These are phyloP conservation scores for Metarhizium brunneum DNA, from an alignment of 2,329 filamentous ascomycete genomes.

Conservation along the genomic window DNA sequence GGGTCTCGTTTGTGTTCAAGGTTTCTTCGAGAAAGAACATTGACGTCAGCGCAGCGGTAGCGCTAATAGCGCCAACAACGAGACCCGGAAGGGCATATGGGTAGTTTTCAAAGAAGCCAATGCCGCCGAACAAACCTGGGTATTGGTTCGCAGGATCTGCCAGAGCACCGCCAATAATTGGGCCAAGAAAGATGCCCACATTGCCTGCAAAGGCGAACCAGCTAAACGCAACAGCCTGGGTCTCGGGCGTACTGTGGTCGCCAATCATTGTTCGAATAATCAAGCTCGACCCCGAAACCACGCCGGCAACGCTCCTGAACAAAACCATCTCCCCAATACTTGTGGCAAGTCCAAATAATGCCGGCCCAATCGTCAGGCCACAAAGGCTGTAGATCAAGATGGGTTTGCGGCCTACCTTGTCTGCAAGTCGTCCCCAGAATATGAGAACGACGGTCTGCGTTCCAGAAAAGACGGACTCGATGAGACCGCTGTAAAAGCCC, in stretches of 20 bases:
- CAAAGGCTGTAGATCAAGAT: conserved; percentile 57
- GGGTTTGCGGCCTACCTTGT: conserved; percentile 63
- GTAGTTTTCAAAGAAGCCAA: conserved; percentile 36
- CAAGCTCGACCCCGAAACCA: conserved; percentile 66
- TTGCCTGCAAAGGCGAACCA: conserved; percentile 71
- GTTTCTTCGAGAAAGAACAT: conserved; percentile 56
- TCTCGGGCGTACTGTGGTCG: conserved; percentile 60
- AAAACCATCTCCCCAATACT: conserved; percentile 67
- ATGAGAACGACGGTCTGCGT: conserved; percentile 75
- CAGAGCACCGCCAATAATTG: conserved; percentile 58
- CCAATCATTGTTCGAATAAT: conserved; percentile 70
- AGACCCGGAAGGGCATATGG: conserved; percentile 48
- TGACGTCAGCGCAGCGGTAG: conserved; percentile 41
- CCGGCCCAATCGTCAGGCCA: conserved; percentile 52
- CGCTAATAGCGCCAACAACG: conserved; percentile 45
- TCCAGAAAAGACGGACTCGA: conserved; percentile 64
- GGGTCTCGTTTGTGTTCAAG: conserved; percentile 21
- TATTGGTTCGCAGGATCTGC: conserved; percentile 60
- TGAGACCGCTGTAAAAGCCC: conserved; percentile 71
- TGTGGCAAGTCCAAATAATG: conserved; percentile 58
- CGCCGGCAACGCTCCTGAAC: conserved; percentile 59
- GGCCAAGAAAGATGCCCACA: conserved; percentile 64
- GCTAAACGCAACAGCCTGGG: conserved; percentile 64
- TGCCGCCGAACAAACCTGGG: conserved; percentile 38
- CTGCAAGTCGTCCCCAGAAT: conserved; percentile 53